phyloP scores from a whole-genome alignment of 2,329 filamentous ascomycete species.

The Arthrobotrys entomopaga region DNA sequence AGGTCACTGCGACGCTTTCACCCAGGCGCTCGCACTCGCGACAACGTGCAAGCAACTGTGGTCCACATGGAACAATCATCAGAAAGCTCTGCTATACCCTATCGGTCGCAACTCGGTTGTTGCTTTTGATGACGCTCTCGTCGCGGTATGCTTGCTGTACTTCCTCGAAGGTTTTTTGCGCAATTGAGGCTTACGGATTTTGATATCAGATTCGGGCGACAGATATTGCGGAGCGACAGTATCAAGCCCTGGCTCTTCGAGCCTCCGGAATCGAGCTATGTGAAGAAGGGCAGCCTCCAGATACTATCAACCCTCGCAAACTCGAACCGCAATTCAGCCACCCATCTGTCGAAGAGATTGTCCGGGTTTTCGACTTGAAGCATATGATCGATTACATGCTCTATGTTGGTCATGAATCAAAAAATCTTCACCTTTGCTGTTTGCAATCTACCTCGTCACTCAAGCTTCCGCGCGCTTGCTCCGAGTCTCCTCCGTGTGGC shows the following conservation, averaged over 20 bases:
- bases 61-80: slow-evolving; percentile 21
- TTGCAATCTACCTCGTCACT: slow-evolving; percentile 17
- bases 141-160: slow-evolving; percentile 13
- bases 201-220: slow-evolving; percentile 30
- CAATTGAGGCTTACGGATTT: too few relatives aligned
- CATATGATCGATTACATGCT: slow-evolving; percentile 34
- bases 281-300: slow-evolving; percentile 1
- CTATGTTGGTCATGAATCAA: slow-evolving; percentile 25
- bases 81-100: slow-evolving; percentile 23
- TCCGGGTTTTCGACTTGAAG: slow-evolving; percentile 26
- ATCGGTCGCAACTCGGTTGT: slow-evolving; percentile 30
- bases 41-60: slow-evolving; percentile 18
- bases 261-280: background rate
- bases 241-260: slow-evolving; percentile 13
- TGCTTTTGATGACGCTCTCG: slow-evolving; percentile 46
- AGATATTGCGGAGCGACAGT: slow-evolving; percentile 35
- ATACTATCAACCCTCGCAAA: background rate
- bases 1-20: slow-evolving; percentile 17
- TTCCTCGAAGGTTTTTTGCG: too few relatives aligned
- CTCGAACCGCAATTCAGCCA: slow-evolving; percentile 1
- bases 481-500: background rate
- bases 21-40: slow-evolving; percentile 1
- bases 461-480: background rate
- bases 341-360: slow-evolving; percentile 22
- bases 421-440: slow-evolving; percentile 26